phyloP scores from a whole-genome alignment of 495 filamentous ascomycete genomes.

The Chaetomidium leptoderma region DNA sequence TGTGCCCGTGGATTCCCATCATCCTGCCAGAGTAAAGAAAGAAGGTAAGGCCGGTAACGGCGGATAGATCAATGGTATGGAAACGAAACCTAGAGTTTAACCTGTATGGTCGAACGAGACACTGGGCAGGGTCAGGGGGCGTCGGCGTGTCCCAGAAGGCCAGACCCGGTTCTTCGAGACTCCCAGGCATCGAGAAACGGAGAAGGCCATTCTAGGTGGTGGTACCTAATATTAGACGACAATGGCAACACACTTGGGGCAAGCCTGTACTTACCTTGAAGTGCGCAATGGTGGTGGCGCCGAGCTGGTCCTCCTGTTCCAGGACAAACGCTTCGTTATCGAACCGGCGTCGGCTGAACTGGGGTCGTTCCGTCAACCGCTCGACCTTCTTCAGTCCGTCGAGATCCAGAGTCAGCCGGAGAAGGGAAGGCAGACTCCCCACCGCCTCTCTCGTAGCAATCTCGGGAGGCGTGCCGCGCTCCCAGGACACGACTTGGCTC shows the following conservation, averaged over 20 bases:
- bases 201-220: neutral
- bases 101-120: neutral
- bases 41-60: slow-evolving; percentile 1
- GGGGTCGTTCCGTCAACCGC: neutral
- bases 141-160: slow-evolving; percentile 4
- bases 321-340: neutral
- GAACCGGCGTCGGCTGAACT: neutral
- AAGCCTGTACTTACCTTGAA: slow-evolving; percentile 1
- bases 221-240: neutral
- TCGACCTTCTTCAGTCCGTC: slow-evolving; percentile 1
- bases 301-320: neutral
- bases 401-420: neutral
- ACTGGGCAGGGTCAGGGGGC: neutral
- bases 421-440: neutral
- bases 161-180: neutral
- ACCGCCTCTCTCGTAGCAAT: neutral
- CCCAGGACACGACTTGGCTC: neutral
- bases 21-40: neutral
- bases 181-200: neutral
- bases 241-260: too few species aligned
- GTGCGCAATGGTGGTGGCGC: neutral
- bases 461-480: neutral
- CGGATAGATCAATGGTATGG: neutral
- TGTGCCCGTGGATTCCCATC: neutral
- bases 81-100: neutral